Base-by-base conservation (phyloP, 2,329 filamentous ascomycete genomes). In the Phoma sp. region DNA sequence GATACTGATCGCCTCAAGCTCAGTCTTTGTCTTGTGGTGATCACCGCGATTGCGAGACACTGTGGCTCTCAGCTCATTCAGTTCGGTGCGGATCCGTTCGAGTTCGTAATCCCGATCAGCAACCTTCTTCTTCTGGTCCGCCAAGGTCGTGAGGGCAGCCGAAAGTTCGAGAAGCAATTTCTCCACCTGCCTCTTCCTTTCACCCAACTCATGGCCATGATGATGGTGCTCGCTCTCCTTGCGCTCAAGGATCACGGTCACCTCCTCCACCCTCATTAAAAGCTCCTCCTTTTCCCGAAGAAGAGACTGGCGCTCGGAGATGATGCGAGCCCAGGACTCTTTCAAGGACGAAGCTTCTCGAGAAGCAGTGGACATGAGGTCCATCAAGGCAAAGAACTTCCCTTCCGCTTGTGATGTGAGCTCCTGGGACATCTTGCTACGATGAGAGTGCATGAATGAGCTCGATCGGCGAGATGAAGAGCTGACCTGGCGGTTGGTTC, bases 361-460 rank as follows among this genome's bases (percentile, higher is more conserved):
- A 10, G 65, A 68, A 11, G 64, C 62, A 20, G 54, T 63, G 7
- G 65, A 62, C 57, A 68, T 69, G 10, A 67, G 64, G 14, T 69
- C 65, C 57, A 69, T 66, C 14, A 69, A 38, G 14, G 65, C 59
- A 42, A 68, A 67, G 53, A 69, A 66, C 42, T 67, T 67, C 9
- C 60, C 57, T 30, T 68, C 62, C 2, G 66, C 64, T 42, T 67
- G 42, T 11, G 56, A 59, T n/a, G 64, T 63, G 29, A 68, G 62
- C 33, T 69, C 65, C 28, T 45, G 59, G 7, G 64, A 69, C 58
- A 66, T 66, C 45, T 64, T 58, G 42, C 58, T 62, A 15, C 62
- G 65, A 45, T 69, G 64, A 4, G 63, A 66, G 30, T 62, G 58
- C 25, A 66, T 33, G 45, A 67, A 68, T 4, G 57, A 62, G 47